phyloP scores from a whole-genome alignment of 164 flowering plant species.

The Magnolia changhungtana region DNA sequence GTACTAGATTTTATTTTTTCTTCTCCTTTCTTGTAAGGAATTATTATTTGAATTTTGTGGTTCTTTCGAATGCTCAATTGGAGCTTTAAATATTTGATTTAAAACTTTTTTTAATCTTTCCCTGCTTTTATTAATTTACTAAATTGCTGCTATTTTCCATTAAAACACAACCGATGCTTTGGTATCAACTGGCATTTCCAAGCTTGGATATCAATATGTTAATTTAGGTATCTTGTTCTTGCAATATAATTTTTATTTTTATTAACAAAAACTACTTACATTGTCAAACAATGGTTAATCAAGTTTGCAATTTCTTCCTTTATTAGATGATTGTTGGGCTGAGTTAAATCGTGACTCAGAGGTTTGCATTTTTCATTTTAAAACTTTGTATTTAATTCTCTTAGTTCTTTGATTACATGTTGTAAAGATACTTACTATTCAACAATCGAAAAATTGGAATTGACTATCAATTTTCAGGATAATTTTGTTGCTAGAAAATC shows the following conservation, averaged over 20 bases:
- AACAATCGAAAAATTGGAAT: not conserved
- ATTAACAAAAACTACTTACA: not conserved
- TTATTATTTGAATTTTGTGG: not conserved
- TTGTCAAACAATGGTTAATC: not conserved
- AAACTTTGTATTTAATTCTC: not conserved
- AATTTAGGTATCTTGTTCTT: constrained; percentile 38
- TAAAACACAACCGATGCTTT: constrained; percentile 50
- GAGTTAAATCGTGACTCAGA: constrained; percentile 37
- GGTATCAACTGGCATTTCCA: constrained; percentile 52
- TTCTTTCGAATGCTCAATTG: not conserved
- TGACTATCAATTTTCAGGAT: constrained; percentile 30
- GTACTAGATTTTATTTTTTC: too few relatives aligned
- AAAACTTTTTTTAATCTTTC: not conserved
- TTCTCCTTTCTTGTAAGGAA: not conserved
- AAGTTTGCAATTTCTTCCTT: not conserved
- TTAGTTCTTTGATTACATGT: not conserved
- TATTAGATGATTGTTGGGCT: constrained; percentile 71
- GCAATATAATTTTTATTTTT: not conserved
- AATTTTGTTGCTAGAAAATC: constrained; percentile 43
- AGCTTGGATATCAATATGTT: constrained; percentile 47
- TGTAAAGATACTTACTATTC: not conserved
- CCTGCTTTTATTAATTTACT: not conserved
- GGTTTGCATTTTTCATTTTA: constrained; percentile 13
- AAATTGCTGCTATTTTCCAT: not conserved
- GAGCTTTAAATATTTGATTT: not conserved